Evolutionary conservation across 805 yeast species (phyloP).

Genomic region (Metschnikowia baotianmanensis): DNA sequence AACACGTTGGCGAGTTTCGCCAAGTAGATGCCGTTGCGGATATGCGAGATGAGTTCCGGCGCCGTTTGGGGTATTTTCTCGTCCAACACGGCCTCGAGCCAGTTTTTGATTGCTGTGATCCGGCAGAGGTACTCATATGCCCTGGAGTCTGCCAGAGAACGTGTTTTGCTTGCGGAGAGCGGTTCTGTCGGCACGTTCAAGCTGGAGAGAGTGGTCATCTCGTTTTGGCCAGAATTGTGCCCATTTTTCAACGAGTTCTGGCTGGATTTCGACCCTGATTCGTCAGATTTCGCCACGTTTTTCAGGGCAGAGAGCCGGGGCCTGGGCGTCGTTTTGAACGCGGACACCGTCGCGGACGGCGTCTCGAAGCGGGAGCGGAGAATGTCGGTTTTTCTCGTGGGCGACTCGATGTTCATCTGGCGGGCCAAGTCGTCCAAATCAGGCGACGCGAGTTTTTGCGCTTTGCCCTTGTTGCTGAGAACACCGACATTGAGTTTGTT

Average conservation of each 20-base stretch:
- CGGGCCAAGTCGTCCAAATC: slow-evolving; percentile 41
- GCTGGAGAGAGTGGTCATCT: neutral
- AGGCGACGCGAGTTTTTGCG: slow-evolving; percentile 20
- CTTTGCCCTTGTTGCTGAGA: neutral
- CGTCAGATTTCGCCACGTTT: neutral
- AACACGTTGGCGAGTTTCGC: slow-evolving; percentile 76
- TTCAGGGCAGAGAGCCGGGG: slow-evolving; percentile 15
- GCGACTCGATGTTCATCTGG: slow-evolving; percentile 31
- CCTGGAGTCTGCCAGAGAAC: slow-evolving; percentile 24
- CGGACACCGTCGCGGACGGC: slow-evolving; percentile 42
- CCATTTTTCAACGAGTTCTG: no score
- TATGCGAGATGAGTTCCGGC: slow-evolving; percentile 56
- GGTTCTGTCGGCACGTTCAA: slow-evolving; percentile 4
- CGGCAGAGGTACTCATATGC: slow-evolving; percentile 78
- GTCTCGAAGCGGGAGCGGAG: slow-evolving; percentile 36
- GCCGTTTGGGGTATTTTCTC: slow-evolving; percentile 56
- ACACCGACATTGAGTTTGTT: slow-evolving; percentile 23
- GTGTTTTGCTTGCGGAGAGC: slow-evolving; percentile 1
- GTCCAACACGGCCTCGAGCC: slow-evolving; percentile 67
- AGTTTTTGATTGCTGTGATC: slow-evolving; percentile 73
- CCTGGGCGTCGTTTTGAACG: slow-evolving; percentile 34
- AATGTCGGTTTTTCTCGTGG: slow-evolving; percentile 25
- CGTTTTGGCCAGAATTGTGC: neutral
- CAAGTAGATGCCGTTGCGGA: slow-evolving; percentile 81
- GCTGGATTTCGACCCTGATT: no score